Percentiles rank a stretch among this genome's conserved stretches.
Conservation (phyloP, 2,329 filamentous ascomycete species). For the Neopestalotiopsis rosae region DNA sequence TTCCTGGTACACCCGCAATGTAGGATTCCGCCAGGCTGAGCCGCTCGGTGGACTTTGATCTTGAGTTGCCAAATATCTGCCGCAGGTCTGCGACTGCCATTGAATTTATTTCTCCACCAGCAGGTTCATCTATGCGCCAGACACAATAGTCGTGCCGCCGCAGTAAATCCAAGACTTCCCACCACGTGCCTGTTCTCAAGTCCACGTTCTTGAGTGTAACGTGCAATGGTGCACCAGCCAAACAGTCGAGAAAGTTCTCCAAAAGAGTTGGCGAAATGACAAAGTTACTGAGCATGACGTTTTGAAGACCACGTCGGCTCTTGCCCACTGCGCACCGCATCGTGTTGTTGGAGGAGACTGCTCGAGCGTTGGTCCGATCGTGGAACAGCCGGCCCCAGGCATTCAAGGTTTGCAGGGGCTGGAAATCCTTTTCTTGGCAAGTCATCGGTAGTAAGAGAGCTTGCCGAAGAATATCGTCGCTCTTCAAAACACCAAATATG, state of each 20-base stretch:
- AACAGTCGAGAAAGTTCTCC: neutral
- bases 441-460: slow-evolving; percentile 3
- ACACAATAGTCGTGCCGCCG: neutral
- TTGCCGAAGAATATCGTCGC: slow-evolving; percentile 1
- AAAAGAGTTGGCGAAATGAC: neutral
- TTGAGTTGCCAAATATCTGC: slow-evolving; percentile 1
- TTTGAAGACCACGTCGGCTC: neutral
- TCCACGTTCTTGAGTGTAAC: slow-evolving; percentile 1
- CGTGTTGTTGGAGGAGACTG: neutral
- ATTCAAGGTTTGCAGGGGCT: neutral
- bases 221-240: neutral
- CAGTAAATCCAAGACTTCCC: neutral
- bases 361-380: neutral
- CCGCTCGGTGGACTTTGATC: neutral
- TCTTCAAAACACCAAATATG: slow-evolving; percentile 1
- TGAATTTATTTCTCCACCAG: neutral
- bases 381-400: neutral
- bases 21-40: slow-evolving; percentile 2
- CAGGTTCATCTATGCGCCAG: neutral
- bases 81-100: neutral
- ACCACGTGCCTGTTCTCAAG: neutral
- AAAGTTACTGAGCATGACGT: neutral
- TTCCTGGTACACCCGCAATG: neutral
- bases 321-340: neutral
- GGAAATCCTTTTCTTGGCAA: neutral